A percentile compares a stretch with the other conserved stretches of the same genome.
These are phyloP conservation scores for Quercus bicolor DNA, from an alignment of 306 rosid species.

Conservation along the genomic window DNA sequence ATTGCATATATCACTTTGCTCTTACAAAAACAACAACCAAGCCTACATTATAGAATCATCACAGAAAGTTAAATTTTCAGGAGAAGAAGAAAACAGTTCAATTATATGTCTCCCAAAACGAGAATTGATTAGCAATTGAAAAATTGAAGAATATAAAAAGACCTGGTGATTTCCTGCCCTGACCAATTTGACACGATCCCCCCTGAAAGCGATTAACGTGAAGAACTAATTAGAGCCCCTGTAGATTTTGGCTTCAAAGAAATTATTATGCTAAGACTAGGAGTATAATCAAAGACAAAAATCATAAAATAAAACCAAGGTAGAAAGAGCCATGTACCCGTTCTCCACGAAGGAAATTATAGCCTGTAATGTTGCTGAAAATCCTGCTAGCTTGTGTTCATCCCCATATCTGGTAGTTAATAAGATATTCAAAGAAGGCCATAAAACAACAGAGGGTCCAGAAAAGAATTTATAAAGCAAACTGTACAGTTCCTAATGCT, in stretches of 20 bases:
- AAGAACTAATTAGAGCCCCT: conserved; percentile 15
- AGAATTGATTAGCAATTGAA: not conserved
- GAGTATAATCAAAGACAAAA: not conserved
- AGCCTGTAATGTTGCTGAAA: conserved; percentile 96
- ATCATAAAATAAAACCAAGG: conserved; percentile 21
- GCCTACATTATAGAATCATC: not conserved
- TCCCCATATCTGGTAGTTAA: conserved; percentile 70
- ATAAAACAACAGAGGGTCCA: conserved; percentile 18
- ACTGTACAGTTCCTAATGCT: conserved; percentile 12
- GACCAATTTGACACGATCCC: conserved; percentile 74
- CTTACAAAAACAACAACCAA: no score
- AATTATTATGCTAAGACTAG: not conserved
- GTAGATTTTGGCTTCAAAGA: conserved; percentile 16
- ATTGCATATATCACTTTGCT: not conserved
- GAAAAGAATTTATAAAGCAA: not conserved
- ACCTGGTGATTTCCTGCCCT: conserved; percentile 98
- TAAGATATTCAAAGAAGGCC: conserved; percentile 22
- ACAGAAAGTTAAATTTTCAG: not conserved
- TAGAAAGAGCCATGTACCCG: conserved; percentile 51
- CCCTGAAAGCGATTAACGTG: conserved; percentile 40
- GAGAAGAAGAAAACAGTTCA: conserved; percentile 8
- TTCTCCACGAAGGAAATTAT: conserved; percentile 91
- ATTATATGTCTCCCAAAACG: not conserved
- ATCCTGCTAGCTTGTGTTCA: conserved; percentile 95
- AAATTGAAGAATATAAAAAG: conserved; percentile 13